Percentiles rank a stretch among this genome's conserved stretches.
Evolutionary conservation across 148 eudicot genomes (phyloP).

Genomic region (Rhododendron molle): DNA sequence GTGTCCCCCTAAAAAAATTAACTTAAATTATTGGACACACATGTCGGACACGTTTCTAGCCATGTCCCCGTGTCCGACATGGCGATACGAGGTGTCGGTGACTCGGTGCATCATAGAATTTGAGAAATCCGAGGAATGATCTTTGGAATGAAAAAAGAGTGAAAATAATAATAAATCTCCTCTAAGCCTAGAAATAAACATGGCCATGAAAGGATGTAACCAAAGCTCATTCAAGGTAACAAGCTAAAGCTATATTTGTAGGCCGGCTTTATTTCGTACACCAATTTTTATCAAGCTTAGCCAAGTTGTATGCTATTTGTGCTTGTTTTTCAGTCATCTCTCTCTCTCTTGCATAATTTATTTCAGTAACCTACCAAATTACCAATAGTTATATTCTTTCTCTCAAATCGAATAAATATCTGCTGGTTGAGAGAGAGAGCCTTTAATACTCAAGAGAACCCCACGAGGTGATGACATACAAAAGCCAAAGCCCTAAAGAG

Average conservation of each 20-base stretch:
- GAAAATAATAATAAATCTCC: background rate
- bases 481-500: background rate
- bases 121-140: background rate
- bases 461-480: background rate
- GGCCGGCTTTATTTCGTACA: background rate
- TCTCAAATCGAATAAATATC: background rate
- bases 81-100: no score
- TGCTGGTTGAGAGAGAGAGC: background rate
- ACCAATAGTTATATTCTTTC: background rate
- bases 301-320: background rate
- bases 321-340: background rate
- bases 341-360: background rate
- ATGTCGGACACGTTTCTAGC: no score
- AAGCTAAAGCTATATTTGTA: background rate
- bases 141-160: background rate
- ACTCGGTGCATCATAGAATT: no score
- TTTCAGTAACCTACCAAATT: background rate
- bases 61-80: no score
- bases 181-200: background rate
- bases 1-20: no score
- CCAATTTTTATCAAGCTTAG: background rate
- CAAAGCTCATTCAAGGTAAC: background rate
- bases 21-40: no score
- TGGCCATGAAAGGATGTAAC: background rate
- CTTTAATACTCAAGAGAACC: background rate